These are phyloP conservation scores for Glarea lozoyensis DNA, from an alignment of 495 filamentous ascomycete genomes.

Conservation along the genomic window DNA sequence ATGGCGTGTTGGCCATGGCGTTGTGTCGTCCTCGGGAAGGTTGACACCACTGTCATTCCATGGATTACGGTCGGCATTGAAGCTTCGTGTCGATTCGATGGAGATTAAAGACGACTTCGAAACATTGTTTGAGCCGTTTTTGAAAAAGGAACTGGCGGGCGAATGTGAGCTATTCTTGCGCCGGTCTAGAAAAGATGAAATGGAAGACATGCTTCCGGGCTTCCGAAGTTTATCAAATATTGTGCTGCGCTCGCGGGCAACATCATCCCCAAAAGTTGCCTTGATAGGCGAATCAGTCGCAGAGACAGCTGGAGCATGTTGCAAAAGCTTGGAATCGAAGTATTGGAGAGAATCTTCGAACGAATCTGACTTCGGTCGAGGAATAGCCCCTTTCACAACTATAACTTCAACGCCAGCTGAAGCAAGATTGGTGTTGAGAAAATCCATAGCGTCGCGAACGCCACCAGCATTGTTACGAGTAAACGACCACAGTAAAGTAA, in stretches of 20 bases:
- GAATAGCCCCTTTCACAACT: constrained; percentile 85
- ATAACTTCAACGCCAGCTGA: constrained; percentile 75
- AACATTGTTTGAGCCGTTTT: constrained; percentile 85
- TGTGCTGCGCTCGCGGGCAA: constrained; percentile 62
- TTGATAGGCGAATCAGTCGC: constrained; percentile 77
- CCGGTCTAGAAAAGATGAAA: constrained; percentile 84
- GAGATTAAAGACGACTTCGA: constrained; percentile 90
- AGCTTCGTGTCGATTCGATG: constrained; percentile 83
- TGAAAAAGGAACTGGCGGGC: constrained; percentile 72
- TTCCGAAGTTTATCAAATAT: constrained; percentile 86
- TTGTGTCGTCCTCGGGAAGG: constrained; percentile 72
- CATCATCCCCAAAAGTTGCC: constrained; percentile 69
- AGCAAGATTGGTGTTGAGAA: constrained; percentile 73
- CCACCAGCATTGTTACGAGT: constrained; percentile 96
- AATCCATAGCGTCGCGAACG: constrained; percentile 92
- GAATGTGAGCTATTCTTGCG: constrained; percentile 86
- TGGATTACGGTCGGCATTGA: constrained; percentile 81
- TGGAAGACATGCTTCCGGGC: constrained; percentile 85
- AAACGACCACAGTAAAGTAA: constrained; percentile 55
- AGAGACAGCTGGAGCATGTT: constrained; percentile 73
- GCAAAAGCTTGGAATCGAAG: constrained; percentile 92
- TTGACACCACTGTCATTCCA: constrained; percentile 97
- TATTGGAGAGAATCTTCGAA: constrained; percentile 94
- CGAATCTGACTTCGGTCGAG: constrained; percentile 93
- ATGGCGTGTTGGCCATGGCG: constrained; percentile 51